Base-by-base conservation (phyloP, 2,329 filamentous ascomycete species). In the Fusarium pseudograminearum region DNA sequence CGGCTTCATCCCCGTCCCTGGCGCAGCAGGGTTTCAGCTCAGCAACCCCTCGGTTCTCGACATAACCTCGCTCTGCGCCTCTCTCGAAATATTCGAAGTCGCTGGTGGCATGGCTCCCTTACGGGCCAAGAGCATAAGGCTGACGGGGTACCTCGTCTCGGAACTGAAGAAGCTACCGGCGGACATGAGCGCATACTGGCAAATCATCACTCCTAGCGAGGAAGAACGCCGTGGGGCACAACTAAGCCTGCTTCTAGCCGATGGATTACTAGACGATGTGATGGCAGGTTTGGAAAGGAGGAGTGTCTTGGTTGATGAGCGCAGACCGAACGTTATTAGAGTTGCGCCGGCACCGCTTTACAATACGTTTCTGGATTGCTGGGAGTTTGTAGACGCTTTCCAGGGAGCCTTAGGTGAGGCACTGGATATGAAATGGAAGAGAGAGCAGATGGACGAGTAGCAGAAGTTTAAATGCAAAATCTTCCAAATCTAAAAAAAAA, bases 301-400 rank as follows among this genome's bases (percentile, higher is more conserved):
- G 7, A 90, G 90, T 2, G 88, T 95, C 4, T 85, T 96, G 2
- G 87, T 92, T n/a, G 93, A 97, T 76, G 90, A 94, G 81, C 84
- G 93, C 65, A 91, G 90, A 77, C 93, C 93, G 3, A 88, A 94
- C 78, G 93, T 96, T 15, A 89, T 97, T 47, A 83, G 93, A 11
- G 88, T 95, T 7, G 92, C 93, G 7, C 93, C 93, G 5, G 90
- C 90, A 42, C 92, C 93, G 10, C 77, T 97, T 76, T 97, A 96
- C 78, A 96, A 95, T 76, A 89, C 85, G 1, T 95, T 91, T 76
- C 81, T 81, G 42, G 93, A 97, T 53, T 79, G 78, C 54, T 78
- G 68, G 34, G 72, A 72, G n/a, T 79, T 79, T 69, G 74, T 74
- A 15, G 56, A 58, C 62, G 74, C 71, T 14, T 77, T 79, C 42